Percentiles rank a stretch among this genome's conserved stretches.
These are phyloP conservation scores for Meripilus lineatus DNA, from an alignment of 1,284 basidiomycete genomes.

Conservation along the genomic window DNA sequence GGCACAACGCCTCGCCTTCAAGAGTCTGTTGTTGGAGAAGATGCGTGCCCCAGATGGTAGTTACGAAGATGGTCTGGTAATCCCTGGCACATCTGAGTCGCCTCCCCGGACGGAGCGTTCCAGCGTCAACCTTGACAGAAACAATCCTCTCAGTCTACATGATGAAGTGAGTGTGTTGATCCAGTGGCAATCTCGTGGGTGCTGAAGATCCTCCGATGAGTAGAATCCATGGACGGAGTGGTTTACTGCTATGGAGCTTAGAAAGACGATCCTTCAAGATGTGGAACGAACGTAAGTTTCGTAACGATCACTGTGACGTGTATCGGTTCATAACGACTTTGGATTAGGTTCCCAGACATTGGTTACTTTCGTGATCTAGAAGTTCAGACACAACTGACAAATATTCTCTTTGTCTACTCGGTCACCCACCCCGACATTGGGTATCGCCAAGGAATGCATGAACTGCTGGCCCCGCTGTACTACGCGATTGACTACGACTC, in stretches of 20 bases:
- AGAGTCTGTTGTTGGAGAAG: constrained; percentile 49
- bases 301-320: constrained; percentile 4
- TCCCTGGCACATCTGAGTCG: constrained; percentile 43
- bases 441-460: constrained; percentile 96
- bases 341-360: constrained; percentile 80
- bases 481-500: constrained; percentile 83
- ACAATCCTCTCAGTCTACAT: constrained; percentile 86
- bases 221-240: constrained; percentile 92
- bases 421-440: constrained; percentile 75
- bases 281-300: constrained; percentile 80
- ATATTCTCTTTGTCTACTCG: constrained; percentile 82
- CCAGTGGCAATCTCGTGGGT: not conserved
- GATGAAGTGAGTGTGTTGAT: constrained; percentile 50
- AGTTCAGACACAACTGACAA: constrained; percentile 76
- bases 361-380: constrained; percentile 75
- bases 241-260: constrained; percentile 83
- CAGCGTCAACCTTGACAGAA: constrained; percentile 57
- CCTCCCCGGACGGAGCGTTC: constrained; percentile 32
- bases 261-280: constrained; percentile 85
- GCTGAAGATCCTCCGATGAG: not conserved
- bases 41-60: constrained; percentile 77
- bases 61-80: constrained; percentile 60
- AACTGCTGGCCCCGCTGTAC: constrained; percentile 82
- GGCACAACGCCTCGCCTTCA: constrained; percentile 46
- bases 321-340: not conserved